A percentile compares a stretch with the other conserved stretches of the same genome.
These are phyloP conservation scores for Inga laurina DNA, from an alignment of 306 rosid species.

Conservation along the genomic window DNA sequence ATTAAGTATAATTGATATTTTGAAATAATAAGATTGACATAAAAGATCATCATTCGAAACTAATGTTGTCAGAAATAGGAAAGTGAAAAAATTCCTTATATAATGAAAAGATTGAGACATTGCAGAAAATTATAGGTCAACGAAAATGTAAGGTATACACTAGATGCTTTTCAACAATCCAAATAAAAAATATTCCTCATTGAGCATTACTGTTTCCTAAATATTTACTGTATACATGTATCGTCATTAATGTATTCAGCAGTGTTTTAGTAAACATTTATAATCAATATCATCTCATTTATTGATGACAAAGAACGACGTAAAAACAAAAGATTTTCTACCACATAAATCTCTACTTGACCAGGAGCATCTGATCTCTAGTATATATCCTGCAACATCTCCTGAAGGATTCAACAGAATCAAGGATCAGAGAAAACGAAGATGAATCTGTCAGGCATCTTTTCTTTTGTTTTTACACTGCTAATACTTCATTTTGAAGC, in stretches of 20 bases:
- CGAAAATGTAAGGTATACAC: neutral
- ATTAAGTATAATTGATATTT: neutral
- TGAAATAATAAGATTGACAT: neutral
- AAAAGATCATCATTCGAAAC: neutral
- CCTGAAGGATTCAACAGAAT: neutral
- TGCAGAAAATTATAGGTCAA: neutral
- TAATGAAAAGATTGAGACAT: neutral
- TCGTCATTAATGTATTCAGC: neutral
- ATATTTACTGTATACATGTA: neutral
- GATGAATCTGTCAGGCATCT: constrained; percentile 4
- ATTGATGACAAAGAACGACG: neutral
- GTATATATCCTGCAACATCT: neutral
- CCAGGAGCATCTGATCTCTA: neutral
- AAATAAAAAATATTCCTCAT: too few relatives aligned
- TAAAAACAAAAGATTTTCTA: neutral
- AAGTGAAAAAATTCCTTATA: too few relatives aligned
- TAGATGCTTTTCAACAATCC: neutral
- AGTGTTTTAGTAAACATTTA: neutral
- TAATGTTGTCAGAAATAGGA: neutral
- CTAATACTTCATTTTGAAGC: neutral
- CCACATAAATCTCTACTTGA: neutral
- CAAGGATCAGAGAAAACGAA: neutral
- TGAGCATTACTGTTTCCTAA: neutral
- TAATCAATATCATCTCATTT: neutral
- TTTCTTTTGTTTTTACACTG: neutral